Evolutionary conservation across 202 grass and related monocot genomes (phyloP).

Genomic region (Bolboschoenoplectus hybrid): DNA sequence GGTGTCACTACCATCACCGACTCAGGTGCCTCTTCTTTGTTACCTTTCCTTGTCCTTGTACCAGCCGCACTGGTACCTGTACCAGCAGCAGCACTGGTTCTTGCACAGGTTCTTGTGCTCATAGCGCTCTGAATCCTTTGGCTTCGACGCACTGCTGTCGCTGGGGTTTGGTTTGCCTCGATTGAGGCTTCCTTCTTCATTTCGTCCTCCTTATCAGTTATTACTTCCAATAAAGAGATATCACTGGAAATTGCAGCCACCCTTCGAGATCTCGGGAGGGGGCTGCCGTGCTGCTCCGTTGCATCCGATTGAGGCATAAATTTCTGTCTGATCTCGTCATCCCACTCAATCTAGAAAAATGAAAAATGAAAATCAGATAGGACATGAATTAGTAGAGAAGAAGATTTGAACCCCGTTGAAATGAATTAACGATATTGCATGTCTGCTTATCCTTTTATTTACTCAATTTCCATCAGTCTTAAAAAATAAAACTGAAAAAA

Average conservation of each 20-base stretch:
- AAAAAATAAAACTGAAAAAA: constrained; percentile 43
- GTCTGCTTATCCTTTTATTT: constrained; percentile 45
- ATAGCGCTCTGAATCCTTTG: constrained; percentile 38
- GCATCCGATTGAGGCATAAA: constrained; percentile 34
- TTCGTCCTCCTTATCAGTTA: constrained; percentile 40
- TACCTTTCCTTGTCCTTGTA: not conserved
- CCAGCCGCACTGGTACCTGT: constrained; percentile 18
- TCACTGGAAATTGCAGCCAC: constrained; percentile 58
- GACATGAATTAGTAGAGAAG: not conserved
- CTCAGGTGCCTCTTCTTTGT: constrained; percentile 17
- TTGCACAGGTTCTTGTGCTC: constrained; percentile 32
- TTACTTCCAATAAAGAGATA: constrained; percentile 27
- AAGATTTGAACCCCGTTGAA: not conserved
- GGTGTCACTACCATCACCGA: constrained; percentile 10
- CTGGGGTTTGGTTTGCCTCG: constrained; percentile 50
- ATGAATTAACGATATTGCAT: constrained; percentile 42
- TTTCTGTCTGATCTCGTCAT: constrained; percentile 39
- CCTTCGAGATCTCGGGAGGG: constrained; percentile 67
- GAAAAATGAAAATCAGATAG: constrained; percentile 51
- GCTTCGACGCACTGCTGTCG: constrained; percentile 49
- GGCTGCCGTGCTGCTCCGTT: constrained; percentile 61
- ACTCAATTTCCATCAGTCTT: constrained; percentile 39
- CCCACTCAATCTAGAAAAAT: constrained; percentile 46
- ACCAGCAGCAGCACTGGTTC: constrained; percentile 37
- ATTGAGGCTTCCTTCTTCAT: constrained; percentile 46